Conservation (phyloP, 768 basidiomycete species). For the Pulveroboletus sp. region DNA sequence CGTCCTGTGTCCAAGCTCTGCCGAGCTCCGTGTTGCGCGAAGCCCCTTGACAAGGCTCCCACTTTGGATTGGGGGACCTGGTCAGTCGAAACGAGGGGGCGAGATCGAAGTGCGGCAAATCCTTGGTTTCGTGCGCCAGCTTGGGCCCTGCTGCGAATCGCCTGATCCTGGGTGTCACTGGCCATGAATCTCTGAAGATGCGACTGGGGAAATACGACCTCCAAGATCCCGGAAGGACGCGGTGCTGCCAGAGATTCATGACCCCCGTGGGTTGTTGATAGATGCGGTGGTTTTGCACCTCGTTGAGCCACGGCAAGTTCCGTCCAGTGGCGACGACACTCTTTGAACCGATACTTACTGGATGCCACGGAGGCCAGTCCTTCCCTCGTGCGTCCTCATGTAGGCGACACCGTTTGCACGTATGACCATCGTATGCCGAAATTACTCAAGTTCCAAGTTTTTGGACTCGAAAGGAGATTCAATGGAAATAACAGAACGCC, state of each 20-base stretch:
- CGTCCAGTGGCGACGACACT: not conserved
- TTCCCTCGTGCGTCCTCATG: conserved; percentile 1
- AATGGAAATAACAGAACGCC: conserved; percentile 7
- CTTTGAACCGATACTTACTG: not conserved
- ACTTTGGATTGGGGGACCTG: conserved; percentile 36
- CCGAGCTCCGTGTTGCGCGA: conserved; percentile 13
- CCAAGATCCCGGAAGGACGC: not conserved
- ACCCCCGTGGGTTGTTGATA: not conserved
- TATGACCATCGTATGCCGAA: not conserved
- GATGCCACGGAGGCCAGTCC: not conserved
- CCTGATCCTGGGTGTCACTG: not conserved
- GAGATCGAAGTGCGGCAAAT: conserved; percentile 20
- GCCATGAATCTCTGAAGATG: not conserved
- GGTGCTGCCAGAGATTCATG: not conserved
- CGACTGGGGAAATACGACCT: not conserved
- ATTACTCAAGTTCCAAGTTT: not conserved
- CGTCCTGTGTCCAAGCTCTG: conserved; percentile 29
- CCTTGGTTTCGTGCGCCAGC: not conserved
- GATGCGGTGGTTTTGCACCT: too few relatives aligned
- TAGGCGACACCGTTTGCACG: not conserved
- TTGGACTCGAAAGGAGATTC: conserved; percentile 6
- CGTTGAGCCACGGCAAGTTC: not conserved
- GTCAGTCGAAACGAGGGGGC: conserved; percentile 32
- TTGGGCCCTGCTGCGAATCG: conserved; percentile 4
- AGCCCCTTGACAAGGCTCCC: conserved; percentile 41